Conservation (phyloP, 257 asterid species). For the Solanum chilense region DNA sequence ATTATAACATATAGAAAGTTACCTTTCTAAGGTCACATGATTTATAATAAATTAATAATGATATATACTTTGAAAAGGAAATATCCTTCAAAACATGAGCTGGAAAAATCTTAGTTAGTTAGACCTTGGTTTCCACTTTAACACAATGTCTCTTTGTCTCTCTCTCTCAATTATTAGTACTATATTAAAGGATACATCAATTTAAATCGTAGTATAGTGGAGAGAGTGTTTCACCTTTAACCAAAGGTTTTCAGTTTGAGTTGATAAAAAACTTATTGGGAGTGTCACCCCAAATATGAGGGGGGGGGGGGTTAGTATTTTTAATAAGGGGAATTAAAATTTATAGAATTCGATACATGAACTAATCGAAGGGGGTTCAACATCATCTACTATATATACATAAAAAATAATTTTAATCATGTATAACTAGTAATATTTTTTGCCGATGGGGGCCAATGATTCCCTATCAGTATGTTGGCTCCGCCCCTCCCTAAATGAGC, state of each 20-base stretch:
- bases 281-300: too few relatives aligned
- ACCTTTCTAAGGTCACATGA: neutral
- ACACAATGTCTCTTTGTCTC: neutral
- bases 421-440: too few relatives aligned
- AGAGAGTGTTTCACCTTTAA: too few relatives aligned
- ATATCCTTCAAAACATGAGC: constrained; percentile 13
- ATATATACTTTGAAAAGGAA: neutral
- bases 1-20: neutral
- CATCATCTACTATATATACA: neutral
- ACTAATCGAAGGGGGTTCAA: neutral
- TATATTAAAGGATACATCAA: neutral
- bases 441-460: neutral
- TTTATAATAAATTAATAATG: neutral
- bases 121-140: neutral
- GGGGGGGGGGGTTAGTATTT: too few relatives aligned
- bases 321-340: too few relatives aligned
- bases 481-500: neutral
- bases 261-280: too few relatives aligned
- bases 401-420: neutral
- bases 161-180: neutral
- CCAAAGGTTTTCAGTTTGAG: neutral
- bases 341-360: neutral
- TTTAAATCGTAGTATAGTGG: accelerated
- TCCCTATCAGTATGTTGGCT: neutral
- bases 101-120: constrained; percentile 4